Evolutionary conservation across 202 grass and related monocot species (phyloP), one percentile per base, ranked within the genome.

Genomic region (Cymbopogon flexuosus): DNA sequence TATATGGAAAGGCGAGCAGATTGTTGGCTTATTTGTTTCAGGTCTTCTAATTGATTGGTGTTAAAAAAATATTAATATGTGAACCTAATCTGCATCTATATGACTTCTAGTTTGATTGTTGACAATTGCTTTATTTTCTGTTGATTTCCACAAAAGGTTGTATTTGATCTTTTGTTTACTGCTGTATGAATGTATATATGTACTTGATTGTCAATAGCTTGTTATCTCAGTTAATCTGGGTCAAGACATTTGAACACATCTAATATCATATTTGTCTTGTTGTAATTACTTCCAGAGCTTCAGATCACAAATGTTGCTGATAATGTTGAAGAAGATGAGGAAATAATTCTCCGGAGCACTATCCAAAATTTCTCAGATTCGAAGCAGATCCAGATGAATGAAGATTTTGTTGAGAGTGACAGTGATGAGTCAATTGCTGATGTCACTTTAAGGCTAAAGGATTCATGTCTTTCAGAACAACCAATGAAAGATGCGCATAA

Each of bases 261-360:
- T 81, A 41, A 43, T 60, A 10, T 73, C n/a, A 45, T 42, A 63
- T 79, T 75, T 84, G 8, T 82, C 22, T 78, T 51, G 46, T 89
- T 71, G 27, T 78, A 79, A 79, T 62, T 90, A 35, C 79, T 73
- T 83, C 60, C 83, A 93, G 81, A 87, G 76, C 75, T 54, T 77
- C 72, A 86, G 35, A 82, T 76, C 52, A 58, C 86, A 83, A 70
- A 91, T 84, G 71, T 93, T 73, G 21, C 46, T 77, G 90, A 89
- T 67, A 88, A 89, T 77, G 95, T 88, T 86, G 95, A 98, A 91
- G 95, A 98, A 84, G 95, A 98, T 16, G 95, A 98, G 87, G 95
- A 94, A 84, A 46, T 77, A 69, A 91, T 93, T 77, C 68, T 98
- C 43, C 91, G 92, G 52, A 89, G 92, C 45, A 83, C 80, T 65